phyloP scores from a whole-genome alignment of 495 filamentous ascomycete species.

The Hyaloscypha variabilis region DNA sequence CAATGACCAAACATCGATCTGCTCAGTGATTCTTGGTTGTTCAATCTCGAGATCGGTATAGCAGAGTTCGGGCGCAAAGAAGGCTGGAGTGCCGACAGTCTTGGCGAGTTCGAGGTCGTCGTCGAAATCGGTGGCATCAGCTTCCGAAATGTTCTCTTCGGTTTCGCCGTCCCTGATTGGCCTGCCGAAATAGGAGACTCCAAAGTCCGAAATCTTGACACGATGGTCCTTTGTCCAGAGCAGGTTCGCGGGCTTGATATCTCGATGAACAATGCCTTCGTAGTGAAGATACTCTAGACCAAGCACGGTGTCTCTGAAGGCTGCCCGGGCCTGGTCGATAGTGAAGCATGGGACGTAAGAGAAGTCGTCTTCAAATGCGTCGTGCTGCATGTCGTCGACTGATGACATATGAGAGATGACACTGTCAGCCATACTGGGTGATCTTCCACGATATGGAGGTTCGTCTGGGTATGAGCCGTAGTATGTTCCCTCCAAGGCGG shows the following conservation, averaged over 20 bases:
- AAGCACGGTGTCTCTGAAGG: slow-evolving; percentile 91
- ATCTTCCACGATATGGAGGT: slow-evolving; percentile 48
- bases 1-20: slow-evolving; percentile 96
- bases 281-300: slow-evolving; percentile 96
- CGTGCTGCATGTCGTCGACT: slow-evolving; percentile 51
- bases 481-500: slow-evolving; percentile 73
- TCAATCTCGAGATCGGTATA: slow-evolving; percentile 64
- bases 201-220: slow-evolving; percentile 99
- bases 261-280: slow-evolving; percentile 94
- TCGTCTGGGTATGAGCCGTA: slow-evolving; percentile 72
- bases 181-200: slow-evolving; percentile 92
- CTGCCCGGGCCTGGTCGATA: slow-evolving; percentile 77
- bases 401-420: slow-evolving; percentile 63
- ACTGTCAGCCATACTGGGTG: slow-evolving; percentile 63
- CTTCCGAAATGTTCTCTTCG: slow-evolving; percentile 78
- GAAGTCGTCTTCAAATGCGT: slow-evolving; percentile 77
- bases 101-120: slow-evolving; percentile 94
- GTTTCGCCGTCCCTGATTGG: slow-evolving; percentile 76
- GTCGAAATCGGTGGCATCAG: slow-evolving; percentile 80
- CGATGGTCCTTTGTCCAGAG: slow-evolving; percentile 82
- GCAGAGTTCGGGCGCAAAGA: slow-evolving; percentile 98
- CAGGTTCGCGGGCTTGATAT: slow-evolving; percentile 99
- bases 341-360: slow-evolving; percentile 91
- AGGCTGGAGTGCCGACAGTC: slow-evolving; percentile 95
- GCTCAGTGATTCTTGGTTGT: slow-evolving; percentile 57